phyloP scores from a whole-genome alignment of 2,329 filamentous ascomycete genomes.

The Blastomyces percursus region DNA sequence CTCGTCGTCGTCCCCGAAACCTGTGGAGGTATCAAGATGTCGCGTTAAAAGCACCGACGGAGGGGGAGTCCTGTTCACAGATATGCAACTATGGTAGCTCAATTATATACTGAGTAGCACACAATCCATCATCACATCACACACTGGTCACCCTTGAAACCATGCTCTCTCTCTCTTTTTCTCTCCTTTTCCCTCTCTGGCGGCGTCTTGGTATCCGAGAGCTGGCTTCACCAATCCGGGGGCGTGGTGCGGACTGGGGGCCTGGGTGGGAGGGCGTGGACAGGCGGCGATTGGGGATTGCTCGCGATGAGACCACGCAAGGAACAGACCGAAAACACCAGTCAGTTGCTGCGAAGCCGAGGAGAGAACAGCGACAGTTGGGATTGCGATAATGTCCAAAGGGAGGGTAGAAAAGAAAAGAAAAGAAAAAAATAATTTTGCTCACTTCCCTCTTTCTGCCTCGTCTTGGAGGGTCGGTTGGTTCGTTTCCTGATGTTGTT shows the following conservation, averaged over 20 bases:
- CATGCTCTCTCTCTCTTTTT: neutral
- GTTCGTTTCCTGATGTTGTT: neutral
- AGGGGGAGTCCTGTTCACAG: too few species aligned
- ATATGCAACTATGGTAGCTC: too few species aligned
- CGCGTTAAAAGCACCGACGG: neutral
- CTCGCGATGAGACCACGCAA: neutral
- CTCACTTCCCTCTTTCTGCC: neutral
- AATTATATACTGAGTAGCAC: too few species aligned
- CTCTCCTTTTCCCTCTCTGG: too few species aligned
- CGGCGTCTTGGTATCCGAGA: neutral
- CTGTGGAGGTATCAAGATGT: neutral
- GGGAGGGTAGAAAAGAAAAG: neutral
- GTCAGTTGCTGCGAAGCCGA: neutral
- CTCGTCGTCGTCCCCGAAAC: neutral
- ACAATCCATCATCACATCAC: neutral
- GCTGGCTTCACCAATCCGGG: neutral
- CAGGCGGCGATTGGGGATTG: neutral
- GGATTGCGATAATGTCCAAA: neutral
- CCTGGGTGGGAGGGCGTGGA: slow-evolving; percentile 1
- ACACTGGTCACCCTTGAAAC: neutral
- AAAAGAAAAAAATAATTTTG: neutral
- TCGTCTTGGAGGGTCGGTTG: neutral
- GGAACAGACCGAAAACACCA: neutral
- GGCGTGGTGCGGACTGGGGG: neutral
- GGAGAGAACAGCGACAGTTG: neutral